These are phyloP conservation scores for Claviceps sorghi DNA, from an alignment of 2,329 filamentous ascomycete species.

Conservation along the genomic window DNA sequence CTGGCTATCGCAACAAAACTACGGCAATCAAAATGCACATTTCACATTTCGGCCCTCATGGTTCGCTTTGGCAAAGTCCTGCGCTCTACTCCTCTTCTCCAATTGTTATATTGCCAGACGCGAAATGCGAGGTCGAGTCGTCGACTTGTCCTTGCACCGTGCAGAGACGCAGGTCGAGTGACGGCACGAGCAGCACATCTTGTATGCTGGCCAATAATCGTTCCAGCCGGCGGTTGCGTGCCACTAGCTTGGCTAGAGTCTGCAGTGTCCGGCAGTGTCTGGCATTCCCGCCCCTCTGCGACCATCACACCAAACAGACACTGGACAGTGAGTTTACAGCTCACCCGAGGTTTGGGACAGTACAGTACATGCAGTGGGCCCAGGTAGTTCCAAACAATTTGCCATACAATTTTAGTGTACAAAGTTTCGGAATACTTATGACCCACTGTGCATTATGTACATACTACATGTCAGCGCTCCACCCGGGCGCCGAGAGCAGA, in stretches of 20 bases:
- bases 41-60: neutral
- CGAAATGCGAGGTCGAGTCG: neutral
- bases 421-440: no score
- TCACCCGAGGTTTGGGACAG: no score
- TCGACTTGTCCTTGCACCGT: neutral
- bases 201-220: neutral
- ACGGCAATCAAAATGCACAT: neutral
- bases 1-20: neutral
- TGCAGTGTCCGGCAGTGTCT: neutral
- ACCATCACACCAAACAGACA: neutral
- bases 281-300: neutral
- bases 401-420: no score
- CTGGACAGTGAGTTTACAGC: no score
- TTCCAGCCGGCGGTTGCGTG: neutral
- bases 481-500: neutral
- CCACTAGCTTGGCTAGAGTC: neutral
- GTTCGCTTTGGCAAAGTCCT: neutral
- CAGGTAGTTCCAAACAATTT: no score
- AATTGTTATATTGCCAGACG: neutral
- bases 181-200: neutral
- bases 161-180: neutral
- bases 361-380: no score
- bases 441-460: no score
- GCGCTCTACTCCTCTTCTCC: no score
- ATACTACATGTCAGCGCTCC: neutral